phyloP scores from a whole-genome alignment of 441 rosid genomes.

The Populus hybrid region DNA sequence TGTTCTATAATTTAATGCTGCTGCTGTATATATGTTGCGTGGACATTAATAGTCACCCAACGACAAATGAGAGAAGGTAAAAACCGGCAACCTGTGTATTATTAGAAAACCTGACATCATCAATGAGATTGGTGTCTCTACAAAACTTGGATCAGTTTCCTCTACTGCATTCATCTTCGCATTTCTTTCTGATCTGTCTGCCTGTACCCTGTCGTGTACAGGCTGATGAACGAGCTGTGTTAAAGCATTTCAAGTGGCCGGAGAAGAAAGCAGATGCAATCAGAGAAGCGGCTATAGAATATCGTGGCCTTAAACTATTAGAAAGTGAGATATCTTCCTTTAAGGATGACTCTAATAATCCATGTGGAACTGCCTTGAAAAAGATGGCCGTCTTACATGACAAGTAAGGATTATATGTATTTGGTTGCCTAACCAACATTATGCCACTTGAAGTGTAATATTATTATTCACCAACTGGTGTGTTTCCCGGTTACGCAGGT shows the following conservation, averaged over 20 bases:
- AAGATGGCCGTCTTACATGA: conserved; percentile 78
- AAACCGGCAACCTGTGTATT: neutral
- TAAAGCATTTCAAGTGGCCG: conserved; percentile 96
- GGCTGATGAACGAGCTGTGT: conserved; percentile 91
- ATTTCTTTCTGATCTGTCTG: neutral
- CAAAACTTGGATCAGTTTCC: neutral
- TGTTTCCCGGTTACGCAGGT: conserved; percentile 31
- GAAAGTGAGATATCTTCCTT: conserved; percentile 64
- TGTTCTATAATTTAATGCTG: neutral
- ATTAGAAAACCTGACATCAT: neutral
- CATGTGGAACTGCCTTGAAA: conserved; percentile 64
- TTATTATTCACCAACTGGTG: conserved; percentile 16
- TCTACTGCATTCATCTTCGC: neutral
- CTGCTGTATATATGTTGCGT: neutral
- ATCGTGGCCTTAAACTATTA: conserved; percentile 64
- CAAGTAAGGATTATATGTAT: conserved; percentile 43
- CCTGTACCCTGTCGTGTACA: conserved; percentile 23
- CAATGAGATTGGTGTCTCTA: neutral
- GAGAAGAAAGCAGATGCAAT: conserved; percentile 91
- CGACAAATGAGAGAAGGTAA: neutral
- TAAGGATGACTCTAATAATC: conserved; percentile 46
- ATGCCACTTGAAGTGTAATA: neutral
- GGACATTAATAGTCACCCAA: neutral
- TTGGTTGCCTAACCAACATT: neutral
- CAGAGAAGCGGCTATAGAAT: conserved; percentile 86